Percentiles rank a stretch among this genome's conserved stretches.
phyloP scores from a whole-genome alignment of 2,329 filamentous ascomycete genomes.

The Talaromyces sp. region DNA sequence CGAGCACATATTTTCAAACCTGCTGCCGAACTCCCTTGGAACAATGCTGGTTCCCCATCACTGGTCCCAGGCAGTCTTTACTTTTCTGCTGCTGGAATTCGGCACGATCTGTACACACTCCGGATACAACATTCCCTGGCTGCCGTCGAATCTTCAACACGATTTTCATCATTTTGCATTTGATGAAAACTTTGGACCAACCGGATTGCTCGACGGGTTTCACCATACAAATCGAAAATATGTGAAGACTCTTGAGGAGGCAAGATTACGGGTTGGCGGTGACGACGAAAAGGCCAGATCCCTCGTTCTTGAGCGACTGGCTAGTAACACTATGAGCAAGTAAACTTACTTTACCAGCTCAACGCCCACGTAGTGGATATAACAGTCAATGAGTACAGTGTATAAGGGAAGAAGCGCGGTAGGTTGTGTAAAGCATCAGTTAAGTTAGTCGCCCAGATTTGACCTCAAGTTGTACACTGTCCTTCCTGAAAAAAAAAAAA shows the following conservation, averaged over 20 bases:
- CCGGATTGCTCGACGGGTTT: slow-evolving; percentile 11
- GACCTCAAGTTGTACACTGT: neutral
- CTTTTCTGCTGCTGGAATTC: slow-evolving; percentile 10
- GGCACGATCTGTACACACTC: slow-evolving; percentile 11
- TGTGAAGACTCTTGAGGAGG: neutral
- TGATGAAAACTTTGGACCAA: slow-evolving; percentile 12
- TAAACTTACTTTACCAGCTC: slow-evolving; percentile 45
- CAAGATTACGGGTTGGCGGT: neutral
- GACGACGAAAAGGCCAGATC: neutral
- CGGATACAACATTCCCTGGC: slow-evolving; percentile 10
- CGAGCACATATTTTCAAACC: slow-evolving; percentile 1
- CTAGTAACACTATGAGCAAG: neutral
- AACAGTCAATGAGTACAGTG: neutral
- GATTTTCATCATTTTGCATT: slow-evolving; percentile 21
- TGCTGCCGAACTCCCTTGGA: slow-evolving; percentile 8
- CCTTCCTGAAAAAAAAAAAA: neutral
- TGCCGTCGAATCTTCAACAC: slow-evolving; percentile 11
- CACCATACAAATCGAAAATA: neutral
- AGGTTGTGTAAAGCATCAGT: neutral
- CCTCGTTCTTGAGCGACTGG: neutral
- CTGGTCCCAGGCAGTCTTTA: slow-evolving; percentile 11
- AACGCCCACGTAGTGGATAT: neutral
- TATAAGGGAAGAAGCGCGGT: neutral
- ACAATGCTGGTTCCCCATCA: slow-evolving; percentile 10
- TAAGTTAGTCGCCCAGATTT: neutral